Percentiles rank a stretch among this genome's conserved stretches.
phyloP scores from a whole-genome alignment of 129 eudicot species.

The Artemisia argyi region DNA sequence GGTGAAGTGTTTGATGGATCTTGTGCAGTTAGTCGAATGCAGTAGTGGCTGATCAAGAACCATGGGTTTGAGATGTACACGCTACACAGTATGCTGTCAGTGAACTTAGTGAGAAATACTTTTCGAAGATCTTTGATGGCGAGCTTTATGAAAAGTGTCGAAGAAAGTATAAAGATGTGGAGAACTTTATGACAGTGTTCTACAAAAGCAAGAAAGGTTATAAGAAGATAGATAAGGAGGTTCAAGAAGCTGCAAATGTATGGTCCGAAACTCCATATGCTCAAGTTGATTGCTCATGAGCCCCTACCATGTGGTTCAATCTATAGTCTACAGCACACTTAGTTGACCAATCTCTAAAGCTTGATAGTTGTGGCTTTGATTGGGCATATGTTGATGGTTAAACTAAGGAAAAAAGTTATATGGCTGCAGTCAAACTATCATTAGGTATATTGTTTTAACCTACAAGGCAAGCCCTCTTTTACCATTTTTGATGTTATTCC shows the following conservation, averaged over 20 bases:
- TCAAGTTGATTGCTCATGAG: constrained; percentile 30
- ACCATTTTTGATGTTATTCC: too few relatives aligned
- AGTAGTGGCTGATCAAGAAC: constrained; percentile 84
- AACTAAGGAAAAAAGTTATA: too few relatives aligned
- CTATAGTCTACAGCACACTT: not conserved
- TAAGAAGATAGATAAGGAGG: constrained; percentile 89
- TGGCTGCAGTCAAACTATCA: too few relatives aligned
- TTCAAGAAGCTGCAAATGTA: constrained; percentile 83
- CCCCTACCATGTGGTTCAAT: not conserved
- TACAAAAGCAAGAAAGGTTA: constrained; percentile 92
- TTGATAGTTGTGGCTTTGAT: not conserved
- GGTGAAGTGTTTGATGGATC: constrained; percentile 87
- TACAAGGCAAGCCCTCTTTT: too few relatives aligned
- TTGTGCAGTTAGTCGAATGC: constrained; percentile 62
- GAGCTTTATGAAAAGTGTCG: constrained; percentile 71
- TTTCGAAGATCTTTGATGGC: constrained; percentile 89
- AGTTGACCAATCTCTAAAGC: not conserved
- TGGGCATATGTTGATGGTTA: too few relatives aligned
- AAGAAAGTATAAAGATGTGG: constrained; percentile 78
- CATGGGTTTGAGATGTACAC: constrained; percentile 83
- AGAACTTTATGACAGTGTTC: constrained; percentile 80
- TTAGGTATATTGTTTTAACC: too few relatives aligned
- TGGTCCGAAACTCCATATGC: constrained; percentile 49
- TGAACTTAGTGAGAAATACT: constrained; percentile 73
- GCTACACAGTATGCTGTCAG: constrained; percentile 90